phyloP scores from a whole-genome alignment of 2,329 filamentous ascomycete genomes.

The Cladosporium sp. region DNA sequence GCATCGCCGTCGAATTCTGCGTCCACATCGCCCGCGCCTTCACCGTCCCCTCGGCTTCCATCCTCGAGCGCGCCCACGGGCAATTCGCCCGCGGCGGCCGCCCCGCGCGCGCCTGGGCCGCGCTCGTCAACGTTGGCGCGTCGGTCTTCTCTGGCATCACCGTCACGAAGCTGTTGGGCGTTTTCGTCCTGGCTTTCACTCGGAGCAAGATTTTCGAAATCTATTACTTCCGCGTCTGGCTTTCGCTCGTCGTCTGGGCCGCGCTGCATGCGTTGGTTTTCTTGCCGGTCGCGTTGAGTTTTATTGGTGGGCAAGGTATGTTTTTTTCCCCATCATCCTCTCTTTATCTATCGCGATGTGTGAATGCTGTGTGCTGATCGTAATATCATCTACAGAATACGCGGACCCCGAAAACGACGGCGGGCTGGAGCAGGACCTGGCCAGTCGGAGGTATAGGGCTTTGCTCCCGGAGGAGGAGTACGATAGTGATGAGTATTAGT shows the following conservation, averaged over 20 bases:
- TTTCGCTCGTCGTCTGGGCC: conserved; percentile 84
- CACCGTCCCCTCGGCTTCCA: conserved; percentile 79
- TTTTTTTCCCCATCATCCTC: conserved; percentile 14
- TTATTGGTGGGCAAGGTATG: conserved; percentile 73
- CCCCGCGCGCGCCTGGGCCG: conserved; percentile 85
- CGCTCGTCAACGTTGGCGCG: conserved; percentile 88
- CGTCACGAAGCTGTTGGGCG: conserved; percentile 87
- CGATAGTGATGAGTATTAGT: conserved; percentile 61
- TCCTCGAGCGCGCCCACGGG: conserved; percentile 70
- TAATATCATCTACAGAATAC: conserved; percentile 54
- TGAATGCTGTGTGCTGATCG: conserved; percentile 15
- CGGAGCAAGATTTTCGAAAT: conserved; percentile 98
- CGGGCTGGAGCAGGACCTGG: conserved; percentile 83
- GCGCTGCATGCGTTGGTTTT: conserved; percentile 86
- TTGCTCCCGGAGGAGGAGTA: conserved; percentile 72
- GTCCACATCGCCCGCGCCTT: conserved; percentile 94
- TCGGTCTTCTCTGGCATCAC: conserved; percentile 96
- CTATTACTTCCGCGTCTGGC: conserved; percentile 97
- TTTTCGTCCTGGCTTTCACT: conserved; percentile 89
- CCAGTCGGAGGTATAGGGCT: conserved; percentile 70
- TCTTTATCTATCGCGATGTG: too few relatives aligned
- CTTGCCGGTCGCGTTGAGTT: conserved; percentile 79
- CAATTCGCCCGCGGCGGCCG: conserved; percentile 50
- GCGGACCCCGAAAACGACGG: conserved; percentile 82
- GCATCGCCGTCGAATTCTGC: conserved; percentile 95